These are phyloP conservation scores for Royoungia palumana DNA, from an alignment of 768 basidiomycete species.

Conservation along the genomic window DNA sequence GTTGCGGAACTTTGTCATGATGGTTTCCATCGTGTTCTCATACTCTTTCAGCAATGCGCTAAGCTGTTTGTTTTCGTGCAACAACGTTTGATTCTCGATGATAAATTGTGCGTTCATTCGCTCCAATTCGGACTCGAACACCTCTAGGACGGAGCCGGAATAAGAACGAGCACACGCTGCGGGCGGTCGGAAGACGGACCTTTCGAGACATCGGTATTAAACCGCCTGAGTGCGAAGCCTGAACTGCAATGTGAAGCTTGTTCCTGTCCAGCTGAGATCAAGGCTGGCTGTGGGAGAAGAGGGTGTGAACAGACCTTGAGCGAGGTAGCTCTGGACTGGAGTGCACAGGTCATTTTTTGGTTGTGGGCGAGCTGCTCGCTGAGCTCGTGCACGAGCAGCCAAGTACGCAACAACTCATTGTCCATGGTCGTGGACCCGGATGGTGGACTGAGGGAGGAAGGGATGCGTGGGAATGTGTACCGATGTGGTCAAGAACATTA, in stretches of 20 bases:
- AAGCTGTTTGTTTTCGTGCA: conserved; percentile 95
- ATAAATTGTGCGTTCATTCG: conserved; percentile 84
- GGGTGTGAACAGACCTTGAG: conserved; percentile 59
- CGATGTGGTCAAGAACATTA: neutral
- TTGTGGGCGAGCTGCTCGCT: conserved; percentile 82
- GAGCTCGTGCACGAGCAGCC: conserved; percentile 78
- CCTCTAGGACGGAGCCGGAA: conserved; percentile 50
- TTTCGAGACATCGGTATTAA: conserved; percentile 84
- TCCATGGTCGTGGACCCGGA: conserved; percentile 47
- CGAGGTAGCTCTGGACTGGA: conserved; percentile 65
- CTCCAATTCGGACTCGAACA: conserved; percentile 90
- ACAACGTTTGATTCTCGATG: conserved; percentile 88
- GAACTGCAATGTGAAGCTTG: conserved; percentile 69
- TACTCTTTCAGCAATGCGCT: conserved; percentile 89
- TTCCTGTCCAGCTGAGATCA: conserved; percentile 42
- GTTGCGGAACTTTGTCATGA: conserved; percentile 94
- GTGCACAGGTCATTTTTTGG: conserved; percentile 63
- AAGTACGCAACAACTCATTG: conserved; percentile 67
- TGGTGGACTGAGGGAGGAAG: neutral
- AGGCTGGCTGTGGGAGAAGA: conserved; percentile 2
- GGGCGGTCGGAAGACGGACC: conserved; percentile 40
- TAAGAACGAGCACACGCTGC: conserved; percentile 9
- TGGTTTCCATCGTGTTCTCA: conserved; percentile 89
- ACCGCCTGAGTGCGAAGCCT: conserved; percentile 77
- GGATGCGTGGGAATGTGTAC: conserved; percentile 19